Conservation (phyloP, 2,329 filamentous ascomycete genomes). For the Penicillium hordei region DNA sequence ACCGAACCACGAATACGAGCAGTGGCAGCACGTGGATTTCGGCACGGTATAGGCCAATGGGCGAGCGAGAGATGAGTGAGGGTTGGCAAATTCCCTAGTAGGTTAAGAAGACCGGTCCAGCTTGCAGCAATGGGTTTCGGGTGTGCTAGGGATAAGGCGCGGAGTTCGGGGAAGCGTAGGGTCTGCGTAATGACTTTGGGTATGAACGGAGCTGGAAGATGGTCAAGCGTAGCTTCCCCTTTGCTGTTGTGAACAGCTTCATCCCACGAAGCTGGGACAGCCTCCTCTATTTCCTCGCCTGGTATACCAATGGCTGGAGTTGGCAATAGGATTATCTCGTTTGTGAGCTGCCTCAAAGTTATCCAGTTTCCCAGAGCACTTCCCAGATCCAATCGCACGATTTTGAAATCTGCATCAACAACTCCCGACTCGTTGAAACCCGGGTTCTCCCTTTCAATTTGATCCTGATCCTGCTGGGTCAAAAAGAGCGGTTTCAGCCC, state of each 20-base stretch:
- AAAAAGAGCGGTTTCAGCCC: slow-evolving; percentile 55
- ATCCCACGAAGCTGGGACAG: slow-evolving; percentile 45
- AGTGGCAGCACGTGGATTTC: slow-evolving; percentile 55
- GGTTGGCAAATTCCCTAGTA: slow-evolving; percentile 55
- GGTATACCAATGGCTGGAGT: slow-evolving; percentile 4
- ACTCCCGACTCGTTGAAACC: slow-evolving; percentile 5
- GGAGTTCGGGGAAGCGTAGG: slow-evolving; percentile 53
- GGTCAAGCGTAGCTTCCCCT: neutral
- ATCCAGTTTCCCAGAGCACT: slow-evolving; percentile 51
- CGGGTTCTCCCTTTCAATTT: slow-evolving; percentile 7
- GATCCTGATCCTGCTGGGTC: slow-evolving; percentile 12
- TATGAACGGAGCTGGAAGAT: slow-evolving; percentile 6
- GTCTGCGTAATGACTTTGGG: slow-evolving; percentile 25
- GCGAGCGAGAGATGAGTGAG: slow-evolving; percentile 63
- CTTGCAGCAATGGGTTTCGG: slow-evolving; percentile 45
- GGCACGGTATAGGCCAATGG: slow-evolving; percentile 60
- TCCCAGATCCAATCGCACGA: slow-evolving; percentile 55
- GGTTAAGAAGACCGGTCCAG: slow-evolving; percentile 56
- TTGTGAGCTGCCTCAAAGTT: slow-evolving; percentile 49
- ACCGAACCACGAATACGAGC: slow-evolving; percentile 44
- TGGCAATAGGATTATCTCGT: slow-evolving; percentile 41
- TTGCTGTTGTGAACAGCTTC: slow-evolving; percentile 23
- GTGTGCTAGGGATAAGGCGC: slow-evolving; percentile 59
- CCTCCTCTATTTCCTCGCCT: slow-evolving; percentile 11
- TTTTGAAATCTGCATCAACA: slow-evolving; percentile 39